phyloP scores from a whole-genome alignment of 1,284 basidiomycete species.

The Moesziomyces sp. region DNA sequence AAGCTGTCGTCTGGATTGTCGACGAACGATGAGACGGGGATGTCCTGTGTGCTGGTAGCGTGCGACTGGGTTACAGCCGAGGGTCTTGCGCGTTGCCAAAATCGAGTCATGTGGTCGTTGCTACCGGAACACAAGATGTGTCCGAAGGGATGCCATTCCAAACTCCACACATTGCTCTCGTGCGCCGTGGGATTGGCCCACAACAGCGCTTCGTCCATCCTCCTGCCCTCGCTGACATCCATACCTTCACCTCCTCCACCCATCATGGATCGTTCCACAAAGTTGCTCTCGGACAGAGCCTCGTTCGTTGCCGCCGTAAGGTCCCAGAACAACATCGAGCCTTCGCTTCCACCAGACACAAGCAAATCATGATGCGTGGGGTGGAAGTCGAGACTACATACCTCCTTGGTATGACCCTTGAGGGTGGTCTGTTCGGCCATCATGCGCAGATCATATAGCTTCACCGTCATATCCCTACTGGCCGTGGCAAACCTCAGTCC shows the following conservation, averaged over 20 bases:
- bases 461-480: slow-evolving; percentile 90
- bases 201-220: slow-evolving; percentile 71
- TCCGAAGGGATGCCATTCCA: slow-evolving; percentile 94
- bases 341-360: slow-evolving; percentile 92
- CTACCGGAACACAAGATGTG: slow-evolving; percentile 91
- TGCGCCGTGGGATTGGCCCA: slow-evolving; percentile 89
- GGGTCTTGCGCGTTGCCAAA: slow-evolving; percentile 90
- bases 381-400: slow-evolving; percentile 96
- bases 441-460: slow-evolving; percentile 96
- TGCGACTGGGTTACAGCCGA: slow-evolving; percentile 68
- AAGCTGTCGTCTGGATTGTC: slow-evolving; percentile 23
- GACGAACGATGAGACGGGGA: background rate
- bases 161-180: slow-evolving; percentile 95
- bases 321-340: slow-evolving; percentile 92
- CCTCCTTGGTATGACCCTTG: slow-evolving; percentile 96
- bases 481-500: slow-evolving; percentile 93
- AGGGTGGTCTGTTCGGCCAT: slow-evolving; percentile 93
- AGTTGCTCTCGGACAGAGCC: slow-evolving; percentile 13
- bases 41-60: background rate
- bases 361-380: slow-evolving; percentile 87
- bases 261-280: slow-evolving; percentile 13
- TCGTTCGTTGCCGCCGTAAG: slow-evolving; percentile 68
- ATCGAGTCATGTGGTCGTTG: slow-evolving; percentile 96
- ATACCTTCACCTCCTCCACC: slow-evolving; percentile 34
- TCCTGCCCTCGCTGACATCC: slow-evolving; percentile 32